Evolutionary conservation across 176 grass and related monocot species (phyloP).

Genomic region (Chloris gayana): DNA sequence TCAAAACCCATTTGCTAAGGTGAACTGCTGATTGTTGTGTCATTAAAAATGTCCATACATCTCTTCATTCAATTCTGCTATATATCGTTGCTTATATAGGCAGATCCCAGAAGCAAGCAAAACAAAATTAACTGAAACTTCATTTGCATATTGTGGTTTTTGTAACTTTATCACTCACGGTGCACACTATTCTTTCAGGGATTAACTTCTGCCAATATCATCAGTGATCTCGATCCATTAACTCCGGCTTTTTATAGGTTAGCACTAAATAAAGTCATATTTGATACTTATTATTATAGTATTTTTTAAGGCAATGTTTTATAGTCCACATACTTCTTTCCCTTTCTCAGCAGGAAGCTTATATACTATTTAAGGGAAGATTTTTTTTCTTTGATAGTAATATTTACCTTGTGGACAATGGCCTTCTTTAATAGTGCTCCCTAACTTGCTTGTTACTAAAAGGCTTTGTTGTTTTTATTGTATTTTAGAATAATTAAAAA

Average conservation of each 20-base stretch:
- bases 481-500: neutral
- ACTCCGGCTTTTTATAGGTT: conserved; percentile 42
- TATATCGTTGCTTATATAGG: conserved; percentile 1
- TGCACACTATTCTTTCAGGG: conserved; percentile 39
- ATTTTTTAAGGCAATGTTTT: neutral
- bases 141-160: neutral
- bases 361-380: neutral
- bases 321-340: neutral
- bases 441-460: too few species aligned
- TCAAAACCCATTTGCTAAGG: neutral
- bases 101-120: neutral
- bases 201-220: conserved; percentile 8
- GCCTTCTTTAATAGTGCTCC: neutral
- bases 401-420: neutral
- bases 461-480: neutral
- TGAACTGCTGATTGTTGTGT: conserved; percentile 19
- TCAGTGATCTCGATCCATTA: conserved; percentile 15
- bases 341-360: neutral
- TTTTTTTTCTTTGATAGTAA: neutral
- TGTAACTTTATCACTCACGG: conserved; percentile 17
- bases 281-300: neutral
- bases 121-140: neutral
- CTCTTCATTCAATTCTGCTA: neutral
- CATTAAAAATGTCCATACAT: neutral
- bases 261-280: conserved; percentile 17